phyloP scores from a whole-genome alignment of 1,139 yeast species.

The Lodderomyces margitis region DNA sequence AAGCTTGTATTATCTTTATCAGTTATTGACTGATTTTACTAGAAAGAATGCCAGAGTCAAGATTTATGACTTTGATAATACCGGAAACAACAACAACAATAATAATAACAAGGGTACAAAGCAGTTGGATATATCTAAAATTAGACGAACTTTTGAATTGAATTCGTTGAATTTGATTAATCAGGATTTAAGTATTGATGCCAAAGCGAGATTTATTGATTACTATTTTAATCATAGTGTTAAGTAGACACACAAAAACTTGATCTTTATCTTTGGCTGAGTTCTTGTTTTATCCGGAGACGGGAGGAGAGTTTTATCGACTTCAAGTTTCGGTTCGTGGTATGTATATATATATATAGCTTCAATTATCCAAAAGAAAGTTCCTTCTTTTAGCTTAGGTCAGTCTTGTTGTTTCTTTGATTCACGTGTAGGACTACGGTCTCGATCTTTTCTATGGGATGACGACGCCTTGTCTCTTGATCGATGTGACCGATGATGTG shows the following conservation, averaged over 20 bases:
- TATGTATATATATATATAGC: not conserved
- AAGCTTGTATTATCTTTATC: slow-evolving; percentile 23
- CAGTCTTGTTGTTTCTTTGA: slow-evolving; percentile 3
- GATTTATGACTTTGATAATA: slow-evolving; percentile 19
- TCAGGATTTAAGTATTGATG: slow-evolving; percentile 23
- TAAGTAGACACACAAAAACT: too few species aligned
- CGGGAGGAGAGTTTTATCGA: too few species aligned
- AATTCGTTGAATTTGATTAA: slow-evolving; percentile 30
- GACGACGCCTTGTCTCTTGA: not conserved
- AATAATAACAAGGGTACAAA: not conserved
- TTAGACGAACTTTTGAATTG: slow-evolving; percentile 28
- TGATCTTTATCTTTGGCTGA: too few species aligned
- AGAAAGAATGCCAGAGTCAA: slow-evolving; percentile 24
- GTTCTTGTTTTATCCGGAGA: too few species aligned
- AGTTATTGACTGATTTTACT: slow-evolving; percentile 24
- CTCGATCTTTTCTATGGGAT: not conserved
- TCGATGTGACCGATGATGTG: slow-evolving; percentile 5
- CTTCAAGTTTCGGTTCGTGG: too few species aligned
- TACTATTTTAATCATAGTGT: slow-evolving; percentile 27
- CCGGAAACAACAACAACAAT: not conserved
- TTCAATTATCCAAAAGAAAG: too few species aligned
- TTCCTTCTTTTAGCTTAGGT: too few species aligned
- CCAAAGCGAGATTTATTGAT: slow-evolving; percentile 33
- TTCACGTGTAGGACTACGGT: slow-evolving; percentile 7
- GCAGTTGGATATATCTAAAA: slow-evolving; percentile 11